Conservation (phyloP, 768 basidiomycete genomes). For the Leucogyrophana mollusca region DNA sequence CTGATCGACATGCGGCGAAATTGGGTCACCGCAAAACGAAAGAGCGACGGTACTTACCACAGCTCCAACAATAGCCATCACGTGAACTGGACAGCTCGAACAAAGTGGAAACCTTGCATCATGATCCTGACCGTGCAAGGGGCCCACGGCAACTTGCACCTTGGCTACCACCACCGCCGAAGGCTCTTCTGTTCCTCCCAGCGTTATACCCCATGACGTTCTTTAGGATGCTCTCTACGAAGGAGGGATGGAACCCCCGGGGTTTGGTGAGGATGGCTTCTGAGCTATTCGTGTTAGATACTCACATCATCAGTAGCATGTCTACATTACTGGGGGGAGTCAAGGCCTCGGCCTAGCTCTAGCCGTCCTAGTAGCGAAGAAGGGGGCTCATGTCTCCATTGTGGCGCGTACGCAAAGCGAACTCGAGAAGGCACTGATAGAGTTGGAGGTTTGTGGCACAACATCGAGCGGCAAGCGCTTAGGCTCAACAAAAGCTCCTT, state of each 20-base stretch:
- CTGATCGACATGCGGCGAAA: no score
- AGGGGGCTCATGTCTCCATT: slow-evolving; percentile 83
- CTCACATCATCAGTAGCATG: no score
- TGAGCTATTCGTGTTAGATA: no score
- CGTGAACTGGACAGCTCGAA: no score
- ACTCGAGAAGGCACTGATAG: slow-evolving; percentile 55
- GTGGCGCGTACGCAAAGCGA: slow-evolving; percentile 73
- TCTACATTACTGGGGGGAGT: slow-evolving; percentile 84
- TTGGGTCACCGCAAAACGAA: no score
- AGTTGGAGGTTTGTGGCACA: slow-evolving; percentile 65
- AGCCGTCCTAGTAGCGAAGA: slow-evolving; percentile 59
- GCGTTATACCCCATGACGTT: slow-evolving; percentile 1
- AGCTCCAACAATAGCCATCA: no score
- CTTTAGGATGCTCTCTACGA: slow-evolving; percentile 21
- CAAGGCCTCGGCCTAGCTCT: slow-evolving; percentile 78
- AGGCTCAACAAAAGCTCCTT: background rate
- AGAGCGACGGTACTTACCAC: no score
- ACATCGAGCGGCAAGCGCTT: no score
- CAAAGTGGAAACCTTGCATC: no score
- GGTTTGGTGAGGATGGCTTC: slow-evolving; percentile 13
- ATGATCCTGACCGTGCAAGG: no score
- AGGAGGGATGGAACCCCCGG: slow-evolving; percentile 27
- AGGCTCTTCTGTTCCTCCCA: slow-evolving; percentile 2
- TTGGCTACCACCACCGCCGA: slow-evolving; percentile 1
- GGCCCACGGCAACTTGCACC: background rate